These are phyloP conservation scores for Anthracocystis setariae DNA, from an alignment of 1,284 basidiomycete genomes.

Conservation along the genomic window DNA sequence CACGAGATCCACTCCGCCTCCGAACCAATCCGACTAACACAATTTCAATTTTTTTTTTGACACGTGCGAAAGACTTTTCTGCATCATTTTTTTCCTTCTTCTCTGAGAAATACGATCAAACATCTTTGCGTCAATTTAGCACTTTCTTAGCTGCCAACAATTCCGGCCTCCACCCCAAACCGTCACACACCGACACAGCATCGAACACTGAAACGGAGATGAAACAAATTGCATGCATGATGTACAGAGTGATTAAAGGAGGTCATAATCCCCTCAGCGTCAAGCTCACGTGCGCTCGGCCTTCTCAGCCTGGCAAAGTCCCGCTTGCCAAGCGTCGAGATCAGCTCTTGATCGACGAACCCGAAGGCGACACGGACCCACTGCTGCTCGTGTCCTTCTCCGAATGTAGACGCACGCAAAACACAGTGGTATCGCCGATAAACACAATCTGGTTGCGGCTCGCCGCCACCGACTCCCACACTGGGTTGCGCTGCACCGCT, in stretches of 20 bases:
- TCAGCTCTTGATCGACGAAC: constrained; percentile 35
- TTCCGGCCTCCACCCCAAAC: no score
- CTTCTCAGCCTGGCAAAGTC: no score
- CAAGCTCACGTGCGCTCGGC: no score
- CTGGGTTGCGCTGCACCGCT: constrained; percentile 57
- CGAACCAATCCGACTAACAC: constrained; percentile 16
- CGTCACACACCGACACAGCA: neutral
- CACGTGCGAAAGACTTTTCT: constrained; percentile 15
- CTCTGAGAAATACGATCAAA: neutral
- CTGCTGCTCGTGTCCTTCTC: constrained; percentile 33
- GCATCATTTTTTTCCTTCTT: no score
- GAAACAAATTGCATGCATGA: constrained; percentile 25
- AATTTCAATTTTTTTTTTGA: neutral
- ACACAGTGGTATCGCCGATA: constrained; percentile 61
- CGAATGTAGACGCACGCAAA: constrained; percentile 55
- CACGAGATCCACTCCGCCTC: neutral
- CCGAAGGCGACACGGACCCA: constrained; percentile 36
- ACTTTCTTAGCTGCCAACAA: no score
- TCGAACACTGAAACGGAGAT: neutral
- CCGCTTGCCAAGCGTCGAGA: neutral
- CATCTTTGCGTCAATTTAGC: no score
- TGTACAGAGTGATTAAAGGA: constrained; percentile 11
- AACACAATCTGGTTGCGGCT: constrained; percentile 65
- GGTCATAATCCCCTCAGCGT: no score
- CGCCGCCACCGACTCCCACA: constrained; percentile 61